Evolutionary conservation across 495 filamentous ascomycete genomes (phyloP), one percentile per base, ranked within the genome.

Genomic region (Penicillium cinerascens): DNA sequence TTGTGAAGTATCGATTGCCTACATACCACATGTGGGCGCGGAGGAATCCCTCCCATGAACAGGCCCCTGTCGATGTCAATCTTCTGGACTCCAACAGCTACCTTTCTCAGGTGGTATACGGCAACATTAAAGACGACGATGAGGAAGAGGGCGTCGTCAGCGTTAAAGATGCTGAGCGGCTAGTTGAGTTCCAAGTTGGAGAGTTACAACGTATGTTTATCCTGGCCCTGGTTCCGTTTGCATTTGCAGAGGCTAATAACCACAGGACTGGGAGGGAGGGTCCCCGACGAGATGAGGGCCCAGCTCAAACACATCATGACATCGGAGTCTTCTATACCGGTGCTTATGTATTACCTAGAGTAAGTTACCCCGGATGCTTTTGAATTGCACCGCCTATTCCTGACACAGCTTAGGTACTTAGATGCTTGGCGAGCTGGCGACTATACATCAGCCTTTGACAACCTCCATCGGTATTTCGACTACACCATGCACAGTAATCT

Each of bases 391-490:
- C 3, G 4, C 6, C 9, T 15, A 23, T 22, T 23, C 41, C 42
- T 65, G 37, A 54, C 45, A 55, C 9, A 11, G 4, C 36, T 33
- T 39, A 81, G 88, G 53, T 97, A 92, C 68, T 81, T 96, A 33
- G 90, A 98, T 64, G 82, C 90, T 6, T 97, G 91, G 93, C 80
- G 83, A 54, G 82, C 91, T 10, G 95, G 95, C 0, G 92, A 97
- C 67, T 96, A 92, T 62, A 82, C 89, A 11, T 86, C 85, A 0
- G 86, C 92, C 0, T 92, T 97, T 65, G 92, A 98, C 53, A 86
- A 86, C 55, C 79, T 98, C 23, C 92, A 98, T 66, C 86, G 91
- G 36, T 97, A 96, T 68, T 98, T 96, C 63, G 93, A 98, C 67
- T 96, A 96, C 70, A 93, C 89, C 5, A 91, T 97, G 88, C 88